phyloP scores from a whole-genome alignment of 495 filamentous ascomycete species.

The Tuber microsphaerosporum region DNA sequence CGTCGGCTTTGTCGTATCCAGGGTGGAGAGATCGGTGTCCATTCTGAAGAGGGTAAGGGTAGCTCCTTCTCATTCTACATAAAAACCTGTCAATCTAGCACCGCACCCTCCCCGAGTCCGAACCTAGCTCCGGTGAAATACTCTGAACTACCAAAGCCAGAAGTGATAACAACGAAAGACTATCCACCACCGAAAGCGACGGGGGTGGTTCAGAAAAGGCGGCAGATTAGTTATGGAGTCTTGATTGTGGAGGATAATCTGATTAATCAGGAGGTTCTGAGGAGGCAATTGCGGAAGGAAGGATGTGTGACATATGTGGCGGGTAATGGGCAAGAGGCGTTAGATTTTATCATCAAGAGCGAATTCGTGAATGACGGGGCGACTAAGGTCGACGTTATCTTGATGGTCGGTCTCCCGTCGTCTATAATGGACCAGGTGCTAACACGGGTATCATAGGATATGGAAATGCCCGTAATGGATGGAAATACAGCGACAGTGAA shows the following conservation, averaged over 20 bases:
- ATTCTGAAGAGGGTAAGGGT: conserved; percentile 62
- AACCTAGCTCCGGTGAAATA: conserved; percentile 5
- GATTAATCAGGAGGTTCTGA: conserved; percentile 64
- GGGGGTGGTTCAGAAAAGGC: conserved; percentile 48
- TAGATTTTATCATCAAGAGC: conserved; percentile 50
- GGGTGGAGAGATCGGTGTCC: conserved; percentile 80
- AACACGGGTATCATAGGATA: conserved; percentile 50
- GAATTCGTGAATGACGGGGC: conserved; percentile 42
- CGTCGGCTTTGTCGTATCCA: conserved; percentile 71
- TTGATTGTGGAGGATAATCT: conserved; percentile 71
- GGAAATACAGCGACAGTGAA: conserved; percentile 60
- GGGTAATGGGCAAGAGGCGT: conserved; percentile 68
- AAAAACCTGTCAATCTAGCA: conserved; percentile 49
- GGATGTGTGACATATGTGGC: conserved; percentile 62
- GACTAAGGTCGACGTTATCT: conserved; percentile 55
- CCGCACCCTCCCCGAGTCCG: not conserved
- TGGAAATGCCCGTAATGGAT: conserved; percentile 82
- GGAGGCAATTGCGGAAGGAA: conserved; percentile 55
- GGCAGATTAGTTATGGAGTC: conserved; percentile 49
- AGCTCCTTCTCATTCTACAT: conserved; percentile 86
- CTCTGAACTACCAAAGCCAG: conserved; percentile 8
- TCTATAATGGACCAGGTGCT: conserved; percentile 64
- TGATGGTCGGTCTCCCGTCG: conserved; percentile 73
- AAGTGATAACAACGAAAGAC: conserved; percentile 4
- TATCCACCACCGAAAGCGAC: not conserved